These are phyloP conservation scores for Microascus cirrosus DNA, from an alignment of 2,329 filamentous ascomycete species.

Conservation along the genomic window DNA sequence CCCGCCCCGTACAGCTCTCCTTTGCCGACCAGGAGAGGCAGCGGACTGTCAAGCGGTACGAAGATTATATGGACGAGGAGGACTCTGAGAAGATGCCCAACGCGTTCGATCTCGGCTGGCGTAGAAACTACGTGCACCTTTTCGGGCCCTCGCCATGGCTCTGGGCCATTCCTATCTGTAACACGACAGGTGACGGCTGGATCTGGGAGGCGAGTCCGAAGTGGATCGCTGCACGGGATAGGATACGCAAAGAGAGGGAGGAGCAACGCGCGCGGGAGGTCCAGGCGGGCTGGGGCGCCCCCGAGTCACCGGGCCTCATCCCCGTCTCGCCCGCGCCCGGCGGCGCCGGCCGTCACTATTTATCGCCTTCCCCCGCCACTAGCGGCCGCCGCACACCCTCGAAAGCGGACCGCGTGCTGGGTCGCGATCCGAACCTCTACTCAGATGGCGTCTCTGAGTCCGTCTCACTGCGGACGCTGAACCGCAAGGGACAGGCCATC, in stretches of 20 bases:
- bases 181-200: slow-evolving; percentile 88
- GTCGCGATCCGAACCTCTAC: slow-evolving; percentile 44
- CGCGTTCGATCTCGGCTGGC: slow-evolving; percentile 84
- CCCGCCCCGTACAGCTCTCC: slow-evolving; percentile 31
- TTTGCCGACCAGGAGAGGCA: slow-evolving; percentile 45
- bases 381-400: slow-evolving; percentile 30
- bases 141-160: slow-evolving; percentile 62
- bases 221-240: slow-evolving; percentile 64
- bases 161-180: slow-evolving; percentile 74
- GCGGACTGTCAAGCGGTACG: slow-evolving; percentile 42
- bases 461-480: slow-evolving; percentile 34
- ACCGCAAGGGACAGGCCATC: slow-evolving; percentile 28
- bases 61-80: slow-evolving; percentile 77
- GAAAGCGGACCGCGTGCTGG: slow-evolving; percentile 48
- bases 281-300: slow-evolving; percentile 54
- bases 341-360: slow-evolving; percentile 16
- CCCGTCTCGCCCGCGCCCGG: slow-evolving; percentile 10
- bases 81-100: slow-evolving; percentile 82
- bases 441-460: slow-evolving; percentile 32
- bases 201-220: slow-evolving; percentile 75
- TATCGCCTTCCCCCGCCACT: slow-evolving; percentile 18
- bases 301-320: slow-evolving; percentile 12
- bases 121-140: slow-evolving; percentile 66
- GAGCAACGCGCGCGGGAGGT: slow-evolving; percentile 53
- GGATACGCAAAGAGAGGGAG: slow-evolving; percentile 44